Evolutionary conservation across 2,329 filamentous ascomycete species (phyloP), one percentile per base, ranked within the genome.

Genomic region (Hypoxylon sp.): DNA sequence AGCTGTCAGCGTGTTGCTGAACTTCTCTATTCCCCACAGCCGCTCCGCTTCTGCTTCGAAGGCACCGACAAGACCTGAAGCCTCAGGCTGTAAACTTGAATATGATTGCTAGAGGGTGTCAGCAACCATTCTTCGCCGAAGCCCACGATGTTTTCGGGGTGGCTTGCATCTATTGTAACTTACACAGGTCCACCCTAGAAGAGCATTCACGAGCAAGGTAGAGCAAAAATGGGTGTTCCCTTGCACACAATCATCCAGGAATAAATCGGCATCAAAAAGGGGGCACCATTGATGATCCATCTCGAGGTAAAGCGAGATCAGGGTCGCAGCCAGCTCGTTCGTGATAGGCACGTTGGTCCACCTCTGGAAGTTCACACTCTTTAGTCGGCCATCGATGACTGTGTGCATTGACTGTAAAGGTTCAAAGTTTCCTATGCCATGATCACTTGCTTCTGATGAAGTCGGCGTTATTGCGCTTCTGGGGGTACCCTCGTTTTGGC

Each of bases 231-330:
- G 67, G 13, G 62, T 51, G 3, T 37, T 61, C 21, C 56, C 70
- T n/a, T 62, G 27, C 17, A 67, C 24, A 31, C 65, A 68, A 15
- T 68, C 67, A 31, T 72, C 35, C 35, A 72, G 21, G 19, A 72
- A 72, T n/a, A 72, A 51, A 68, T 72, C 70, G 47, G 67, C 67
- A 51, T 72, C 70, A 29, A 72, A 72, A 37, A 72, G 21, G 21
- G 70, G 62, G 47, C 70, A 70, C 70, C 70, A 72, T 7, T 56
- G 67, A 39, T 72, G 52, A n/a, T 70, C 64, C 13, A 70, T 65
- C 39, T 72, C 70, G 1, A 72, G 60, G 52, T 72, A 70, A 6
- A 70, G 42, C 29, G 70, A 70, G 6, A 72, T 48, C 5, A 72
- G 31, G 1, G 50, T 68, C 3, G 67, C 65, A 5, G 67, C 70